Percentiles rank a stretch among this genome's conserved stretches.
These are phyloP conservation scores for Amylocarpus encephaloides DNA, from an alignment of 2,329 filamentous ascomycete species.

Conservation along the genomic window DNA sequence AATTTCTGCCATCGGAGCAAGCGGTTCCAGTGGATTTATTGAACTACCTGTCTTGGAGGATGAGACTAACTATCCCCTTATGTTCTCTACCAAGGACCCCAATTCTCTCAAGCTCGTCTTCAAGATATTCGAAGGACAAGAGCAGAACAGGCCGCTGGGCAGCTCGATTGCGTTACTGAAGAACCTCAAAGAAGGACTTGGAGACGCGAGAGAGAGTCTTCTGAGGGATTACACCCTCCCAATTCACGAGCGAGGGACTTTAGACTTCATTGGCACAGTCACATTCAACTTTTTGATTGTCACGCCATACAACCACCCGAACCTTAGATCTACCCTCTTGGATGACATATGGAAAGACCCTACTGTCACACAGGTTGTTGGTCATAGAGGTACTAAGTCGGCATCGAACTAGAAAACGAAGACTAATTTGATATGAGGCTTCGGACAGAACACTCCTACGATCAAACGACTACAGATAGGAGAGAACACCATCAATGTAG, in stretches of 20 bases:
- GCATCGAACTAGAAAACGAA: neutral
- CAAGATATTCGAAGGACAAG: neutral
- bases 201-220: slow-evolving; percentile 7
- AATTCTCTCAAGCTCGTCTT: slow-evolving; percentile 5
- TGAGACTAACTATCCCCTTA: slow-evolving; percentile 7
- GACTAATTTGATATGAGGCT: slow-evolving; percentile 2
- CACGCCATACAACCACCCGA: slow-evolving; percentile 3
- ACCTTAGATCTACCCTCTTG: neutral
- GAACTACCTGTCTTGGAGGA: slow-evolving; percentile 6
- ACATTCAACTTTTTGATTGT: slow-evolving; percentile 12
- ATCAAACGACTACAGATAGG: slow-evolving; percentile 9
- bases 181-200: slow-evolving; percentile 3
- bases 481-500: slow-evolving; percentile 12
- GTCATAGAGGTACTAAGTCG: slow-evolving; percentile 10
- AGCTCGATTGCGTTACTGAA: slow-evolving; percentile 4
- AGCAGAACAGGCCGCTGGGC: slow-evolving; percentile 5
- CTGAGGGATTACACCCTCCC: slow-evolving; percentile 10
- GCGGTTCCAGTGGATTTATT: slow-evolving; percentile 2
- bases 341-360: slow-evolving; percentile 4
- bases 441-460: slow-evolving; percentile 7
- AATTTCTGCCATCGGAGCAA: slow-evolving; percentile 1
- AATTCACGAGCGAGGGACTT: slow-evolving; percentile 1
- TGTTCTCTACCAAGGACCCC: slow-evolving; percentile 7
- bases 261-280: slow-evolving; percentile 7
- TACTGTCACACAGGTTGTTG: slow-evolving; percentile 5